phyloP scores from a whole-genome alignment of 371 early-diverging fungal species.

The Mucor indicus region DNA sequence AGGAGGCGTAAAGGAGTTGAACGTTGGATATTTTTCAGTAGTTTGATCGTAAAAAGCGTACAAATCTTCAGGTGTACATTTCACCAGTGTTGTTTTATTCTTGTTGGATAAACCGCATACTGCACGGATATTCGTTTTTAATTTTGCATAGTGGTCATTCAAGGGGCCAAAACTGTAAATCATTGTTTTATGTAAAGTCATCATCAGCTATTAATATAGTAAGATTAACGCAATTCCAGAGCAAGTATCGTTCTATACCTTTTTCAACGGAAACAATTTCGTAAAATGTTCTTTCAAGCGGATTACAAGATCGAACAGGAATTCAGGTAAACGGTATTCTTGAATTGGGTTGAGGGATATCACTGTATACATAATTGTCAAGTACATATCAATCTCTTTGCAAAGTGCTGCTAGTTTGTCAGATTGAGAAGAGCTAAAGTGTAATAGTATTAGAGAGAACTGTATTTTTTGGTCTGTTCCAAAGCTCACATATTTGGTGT shows the following conservation, averaged over 20 bases:
- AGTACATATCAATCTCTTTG: conserved; percentile 57
- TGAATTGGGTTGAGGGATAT: conserved; percentile 43
- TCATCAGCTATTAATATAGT: conserved; percentile 48
- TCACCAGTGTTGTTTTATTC: conserved; percentile 23
- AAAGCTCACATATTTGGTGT: conserved; percentile 13
- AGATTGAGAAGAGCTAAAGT: not conserved
- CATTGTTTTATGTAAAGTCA: conserved; percentile 68
- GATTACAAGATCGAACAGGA: conserved; percentile 63
- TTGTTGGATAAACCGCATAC: conserved; percentile 39
- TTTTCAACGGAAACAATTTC: conserved; percentile 78
- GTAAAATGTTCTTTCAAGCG: conserved; percentile 69
- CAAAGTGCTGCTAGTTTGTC: conserved; percentile 25
- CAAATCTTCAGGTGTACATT: conserved; percentile 69
- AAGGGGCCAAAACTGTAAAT: conserved; percentile 59
- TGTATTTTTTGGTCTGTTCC: not conserved
- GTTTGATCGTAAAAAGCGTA: conserved; percentile 56
- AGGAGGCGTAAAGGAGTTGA: conserved; percentile 25
- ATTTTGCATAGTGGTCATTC: conserved; percentile 28
- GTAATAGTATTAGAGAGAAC: not conserved
- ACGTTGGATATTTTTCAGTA: conserved; percentile 60
- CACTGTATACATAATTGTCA: conserved; percentile 60
- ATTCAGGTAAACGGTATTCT: conserved; percentile 40
- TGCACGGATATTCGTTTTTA: conserved; percentile 50
- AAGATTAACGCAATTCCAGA: not conserved
- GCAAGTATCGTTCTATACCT: conserved; percentile 43